phyloP scores from a whole-genome alignment of 2,329 filamentous ascomycete species.

The Emericellopsis atlantica region DNA sequence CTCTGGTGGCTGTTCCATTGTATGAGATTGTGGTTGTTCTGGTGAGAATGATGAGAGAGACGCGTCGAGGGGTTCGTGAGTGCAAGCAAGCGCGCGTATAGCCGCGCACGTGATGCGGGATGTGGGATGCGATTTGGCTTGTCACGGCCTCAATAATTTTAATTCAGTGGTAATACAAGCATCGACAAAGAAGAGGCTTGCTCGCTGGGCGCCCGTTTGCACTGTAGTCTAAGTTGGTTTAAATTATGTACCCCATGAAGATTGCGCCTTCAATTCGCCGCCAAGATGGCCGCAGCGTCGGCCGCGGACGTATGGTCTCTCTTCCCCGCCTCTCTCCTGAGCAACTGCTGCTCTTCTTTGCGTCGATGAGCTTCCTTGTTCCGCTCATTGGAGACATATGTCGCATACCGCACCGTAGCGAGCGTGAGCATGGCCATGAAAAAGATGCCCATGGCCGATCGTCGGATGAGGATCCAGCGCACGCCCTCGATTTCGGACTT shows the following conservation, averaged over 20 bases:
- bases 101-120: conserved; percentile 2
- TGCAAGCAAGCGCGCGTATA: too few species aligned
- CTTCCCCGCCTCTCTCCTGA: conserved; percentile 28
- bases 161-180: too few species aligned
- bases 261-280: conserved; percentile 32
- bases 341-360: conserved; percentile 28
- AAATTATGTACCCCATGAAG: too few species aligned
- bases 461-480: conserved; percentile 67
- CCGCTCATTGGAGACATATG: conserved; percentile 38
- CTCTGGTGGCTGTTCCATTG: neutral
- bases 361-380: conserved; percentile 30
- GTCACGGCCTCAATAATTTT: neutral
- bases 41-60: neutral
- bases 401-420: conserved; percentile 45
- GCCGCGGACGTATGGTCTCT: conserved; percentile 31
- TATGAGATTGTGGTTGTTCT: neutral
- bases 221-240: neutral
- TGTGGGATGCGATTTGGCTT: neutral
- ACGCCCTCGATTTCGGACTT: conserved; percentile 87
- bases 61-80: neutral
- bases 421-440: conserved; percentile 53
- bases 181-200: too few species aligned
- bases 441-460: conserved; percentile 50
- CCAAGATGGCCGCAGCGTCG: conserved; percentile 43
- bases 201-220: too few species aligned